Base-by-base conservation (phyloP, 2,329 filamentous ascomycete genomes). In the Cladosporium sp. region DNA sequence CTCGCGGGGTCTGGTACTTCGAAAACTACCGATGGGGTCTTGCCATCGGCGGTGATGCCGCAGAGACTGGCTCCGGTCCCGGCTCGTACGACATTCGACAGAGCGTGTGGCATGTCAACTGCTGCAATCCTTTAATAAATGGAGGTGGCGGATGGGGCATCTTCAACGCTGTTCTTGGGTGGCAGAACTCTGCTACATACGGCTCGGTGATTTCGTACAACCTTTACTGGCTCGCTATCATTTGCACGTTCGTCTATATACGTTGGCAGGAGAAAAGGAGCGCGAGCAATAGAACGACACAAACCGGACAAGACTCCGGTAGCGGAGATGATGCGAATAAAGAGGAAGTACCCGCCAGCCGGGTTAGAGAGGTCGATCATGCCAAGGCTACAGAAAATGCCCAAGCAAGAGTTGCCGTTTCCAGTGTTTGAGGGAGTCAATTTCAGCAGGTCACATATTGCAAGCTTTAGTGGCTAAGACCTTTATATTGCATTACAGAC, bases 151-250 rank as follows among this genome's bases (percentile, higher is more conserved):
- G 86, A 42, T 95, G 89, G 89, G 88, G 87, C 52, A 83, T 95
- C 59, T 89, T 95, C 76, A 92, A 95, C 62, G 83, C 87, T 54
- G 77, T 95, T 49, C 76, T 95, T 9, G 89, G 90, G 54, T 95
- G 90, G 90, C 81, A 83, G 56, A 95, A 95, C 73, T 89, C 86
- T 10, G 90, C 87, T 4, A 95, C 89, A 1, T 90, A 92, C 62
- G 89, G 89, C 48, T 91, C 87, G 1, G 86, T 95, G 58, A 83
- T 95, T 57, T 84, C 86, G 1, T 95, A 95, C 73, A 95, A 93
- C 66, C 54, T 92, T 13, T 95, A 95, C 74, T 95, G 89, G 90
- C 71, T 93, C 46, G 75, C 56, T 8, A 77, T 89, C 59, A 89
- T 90, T 53, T 56, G 76, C 13, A 78, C 77, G 4, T 87, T 92